Evolutionary conservation across 345 rosid genomes (phyloP).

Genomic region (Cardamine chenopodiifolia): DNA sequence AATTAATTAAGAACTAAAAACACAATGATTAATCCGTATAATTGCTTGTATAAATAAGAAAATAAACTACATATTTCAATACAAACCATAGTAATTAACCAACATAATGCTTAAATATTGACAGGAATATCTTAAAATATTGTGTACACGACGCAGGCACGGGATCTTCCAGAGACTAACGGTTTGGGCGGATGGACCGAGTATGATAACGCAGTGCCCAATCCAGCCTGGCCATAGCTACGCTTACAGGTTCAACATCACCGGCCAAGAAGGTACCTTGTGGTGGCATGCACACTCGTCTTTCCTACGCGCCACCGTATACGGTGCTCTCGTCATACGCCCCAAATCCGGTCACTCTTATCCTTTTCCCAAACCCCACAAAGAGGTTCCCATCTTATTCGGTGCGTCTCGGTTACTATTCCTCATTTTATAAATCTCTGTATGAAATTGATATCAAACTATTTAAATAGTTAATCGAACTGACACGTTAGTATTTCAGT

Average conservation of each 20-base stretch:
- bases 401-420: constrained; percentile 45
- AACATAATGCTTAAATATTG: background rate
- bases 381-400: constrained; percentile 71
- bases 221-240: constrained; percentile 63
- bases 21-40: too few relatives aligned
- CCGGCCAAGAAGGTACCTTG: constrained; percentile 78
- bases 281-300: constrained; percentile 96
- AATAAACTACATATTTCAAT: too few relatives aligned
- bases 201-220: constrained; percentile 80
- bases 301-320: constrained; percentile 75
- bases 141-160: constrained; percentile 58
- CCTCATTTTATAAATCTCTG: background rate
- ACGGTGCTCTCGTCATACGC: constrained; percentile 81
- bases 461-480: background rate
- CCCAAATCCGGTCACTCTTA: constrained; percentile 63
- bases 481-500: constrained; percentile 13
- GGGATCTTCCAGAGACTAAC: constrained; percentile 70
- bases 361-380: constrained; percentile 78
- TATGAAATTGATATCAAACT: background rate
- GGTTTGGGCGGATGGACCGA: constrained; percentile 89
- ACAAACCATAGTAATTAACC: background rate
- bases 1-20: too few relatives aligned
- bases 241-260: constrained; percentile 65
- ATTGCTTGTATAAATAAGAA: too few relatives aligned
- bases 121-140: background rate